These are phyloP conservation scores for Chaetomium sp. DNA, from an alignment of 2,329 filamentous ascomycete species.

Conservation along the genomic window DNA sequence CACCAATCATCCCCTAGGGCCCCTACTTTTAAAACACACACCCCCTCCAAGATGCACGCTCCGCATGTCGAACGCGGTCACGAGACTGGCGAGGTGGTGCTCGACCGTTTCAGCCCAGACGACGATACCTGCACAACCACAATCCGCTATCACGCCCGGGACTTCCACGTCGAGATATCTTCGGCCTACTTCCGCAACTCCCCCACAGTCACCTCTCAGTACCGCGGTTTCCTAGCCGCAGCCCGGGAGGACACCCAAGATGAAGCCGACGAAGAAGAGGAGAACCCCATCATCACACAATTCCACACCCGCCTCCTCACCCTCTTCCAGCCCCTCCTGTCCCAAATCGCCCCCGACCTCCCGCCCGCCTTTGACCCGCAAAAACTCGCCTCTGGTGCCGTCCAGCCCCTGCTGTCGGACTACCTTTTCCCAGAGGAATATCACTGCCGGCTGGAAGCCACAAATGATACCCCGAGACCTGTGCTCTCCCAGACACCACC, in stretches of 20 bases:
- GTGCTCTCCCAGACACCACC: conserved; percentile 4
- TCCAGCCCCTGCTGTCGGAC: conserved; percentile 14
- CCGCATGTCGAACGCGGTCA: too few species aligned
- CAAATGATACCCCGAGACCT: conserved; percentile 11
- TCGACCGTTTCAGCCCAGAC: conserved; percentile 1
- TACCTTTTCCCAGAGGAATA: conserved; percentile 13
- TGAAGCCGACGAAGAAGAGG: conserved; percentile 1
- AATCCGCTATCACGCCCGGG: conserved; percentile 16
- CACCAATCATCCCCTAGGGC: too few species aligned
- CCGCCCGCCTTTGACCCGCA: conserved; percentile 15
- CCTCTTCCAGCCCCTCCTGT: conserved; percentile 11
- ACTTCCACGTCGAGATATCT: conserved; percentile 13
- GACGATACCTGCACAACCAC: conserved; percentile 9
- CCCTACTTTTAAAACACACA: too few species aligned
- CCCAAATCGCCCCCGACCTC: conserved; percentile 10
- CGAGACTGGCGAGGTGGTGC: neutral
- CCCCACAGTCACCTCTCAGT: conserved; percentile 6
- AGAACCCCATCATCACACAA: conserved; percentile 1
- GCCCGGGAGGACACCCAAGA: neutral
- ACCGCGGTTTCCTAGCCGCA: conserved; percentile 13
- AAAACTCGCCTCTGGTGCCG: conserved; percentile 11
- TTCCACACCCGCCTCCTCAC: conserved; percentile 13
- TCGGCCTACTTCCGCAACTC: conserved; percentile 14
- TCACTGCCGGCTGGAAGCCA: conserved; percentile 11
- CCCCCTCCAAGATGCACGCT: too few species aligned